Evolutionary conservation across 257 asterid species (phyloP).

Genomic region (Nicotiana attenuata): DNA sequence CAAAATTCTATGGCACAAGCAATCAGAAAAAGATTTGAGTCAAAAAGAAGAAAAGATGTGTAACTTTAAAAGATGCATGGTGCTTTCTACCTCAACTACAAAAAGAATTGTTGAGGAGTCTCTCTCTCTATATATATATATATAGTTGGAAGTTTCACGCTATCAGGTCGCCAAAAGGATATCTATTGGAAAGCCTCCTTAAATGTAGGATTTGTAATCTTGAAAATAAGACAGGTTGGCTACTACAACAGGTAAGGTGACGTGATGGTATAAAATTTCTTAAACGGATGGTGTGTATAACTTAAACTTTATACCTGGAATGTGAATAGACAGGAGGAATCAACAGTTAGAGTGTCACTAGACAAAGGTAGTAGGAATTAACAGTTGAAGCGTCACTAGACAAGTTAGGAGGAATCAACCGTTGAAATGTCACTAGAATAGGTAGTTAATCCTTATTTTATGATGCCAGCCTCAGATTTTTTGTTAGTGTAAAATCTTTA

Average conservation of each 20-base stretch:
- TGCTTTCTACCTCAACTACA: background rate
- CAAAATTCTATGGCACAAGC: background rate
- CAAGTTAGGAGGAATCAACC: constrained; percentile 12
- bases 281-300: too few relatives aligned
- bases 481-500: constrained; percentile 33
- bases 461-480: constrained; percentile 19
- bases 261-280: too few relatives aligned
- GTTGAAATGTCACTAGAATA: constrained; percentile 46
- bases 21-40: background rate
- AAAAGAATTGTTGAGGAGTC: background rate
- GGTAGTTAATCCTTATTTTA: constrained; percentile 23
- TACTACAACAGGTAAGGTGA: too few relatives aligned
- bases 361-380: background rate
- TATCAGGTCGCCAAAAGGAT: too few relatives aligned
- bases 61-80: constrained; percentile 6
- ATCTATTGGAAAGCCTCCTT: too few relatives aligned
- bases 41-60: constrained; percentile 6
- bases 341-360: constrained; percentile 47
- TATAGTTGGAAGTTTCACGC: background rate
- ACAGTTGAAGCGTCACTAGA: too few relatives aligned
- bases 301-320: background rate
- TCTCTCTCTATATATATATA: background rate
- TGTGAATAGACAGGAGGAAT: background rate
- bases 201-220: too few relatives aligned
- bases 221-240: too few relatives aligned